Percentiles rank a stretch among this genome's conserved stretches.
Conservation (phyloP, 2,329 filamentous ascomycete species). For the Pseudocercospora cruenta region DNA sequence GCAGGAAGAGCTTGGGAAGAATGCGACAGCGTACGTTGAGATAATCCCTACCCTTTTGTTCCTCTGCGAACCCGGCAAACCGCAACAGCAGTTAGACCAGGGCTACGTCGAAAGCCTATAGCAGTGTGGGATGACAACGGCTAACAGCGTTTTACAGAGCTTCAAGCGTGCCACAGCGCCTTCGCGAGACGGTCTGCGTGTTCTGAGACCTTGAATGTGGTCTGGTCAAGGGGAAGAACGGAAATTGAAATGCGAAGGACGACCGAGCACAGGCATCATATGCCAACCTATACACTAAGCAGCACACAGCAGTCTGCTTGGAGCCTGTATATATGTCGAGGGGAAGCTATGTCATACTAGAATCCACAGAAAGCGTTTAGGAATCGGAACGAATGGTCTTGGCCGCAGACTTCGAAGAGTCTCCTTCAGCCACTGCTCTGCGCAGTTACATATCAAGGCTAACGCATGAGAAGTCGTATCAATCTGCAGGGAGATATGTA, state of each 20-base stretch:
- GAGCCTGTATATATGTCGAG: constrained; percentile 7
- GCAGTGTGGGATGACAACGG: neutral
- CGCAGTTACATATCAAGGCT: neutral
- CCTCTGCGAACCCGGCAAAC: neutral
- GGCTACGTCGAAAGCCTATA: neutral
- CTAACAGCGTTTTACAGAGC: constrained; percentile 43
- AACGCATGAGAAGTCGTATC: neutral
- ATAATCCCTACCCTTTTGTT: neutral
- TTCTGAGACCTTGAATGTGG: constrained; percentile 45
- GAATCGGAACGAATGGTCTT: neutral
- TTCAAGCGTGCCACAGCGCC: constrained; percentile 56
- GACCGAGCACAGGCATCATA: neutral
- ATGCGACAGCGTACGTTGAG: constrained; percentile 72
- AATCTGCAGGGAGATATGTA: neutral
- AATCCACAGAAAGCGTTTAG: neutral
- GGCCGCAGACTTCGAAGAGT: neutral
- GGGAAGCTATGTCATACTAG: constrained; percentile 2
- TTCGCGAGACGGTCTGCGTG: constrained; percentile 53
- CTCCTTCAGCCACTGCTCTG: neutral
- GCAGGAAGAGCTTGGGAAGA: constrained; percentile 97
- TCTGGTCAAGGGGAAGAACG: neutral
- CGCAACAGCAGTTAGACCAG: neutral
- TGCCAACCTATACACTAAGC: neutral
- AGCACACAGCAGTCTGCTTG: neutral
- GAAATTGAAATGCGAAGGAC: neutral